Evolutionary conservation across 768 basidiomycete genomes (phyloP), one percentile per base, ranked within the genome.

Genomic region (Pleurotus djamor): DNA sequence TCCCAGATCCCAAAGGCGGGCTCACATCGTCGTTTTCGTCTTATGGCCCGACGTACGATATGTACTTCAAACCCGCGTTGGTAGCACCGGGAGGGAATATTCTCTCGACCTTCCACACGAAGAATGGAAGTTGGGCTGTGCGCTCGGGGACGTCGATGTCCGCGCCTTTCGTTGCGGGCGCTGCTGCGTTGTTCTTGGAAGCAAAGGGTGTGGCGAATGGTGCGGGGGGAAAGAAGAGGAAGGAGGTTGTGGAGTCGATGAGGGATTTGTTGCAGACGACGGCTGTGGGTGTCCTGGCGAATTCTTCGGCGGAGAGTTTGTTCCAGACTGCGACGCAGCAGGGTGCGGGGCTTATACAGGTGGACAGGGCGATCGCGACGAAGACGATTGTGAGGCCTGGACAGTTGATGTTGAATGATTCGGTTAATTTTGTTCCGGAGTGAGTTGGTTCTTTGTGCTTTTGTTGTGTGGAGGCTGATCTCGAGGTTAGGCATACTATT

Each of bases 371-470:
- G 0, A 73, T 88, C 50, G 76, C 80, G 52, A 72, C 80, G 2
- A 78, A 75, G 0, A 80, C 84, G 3, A 66, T 82, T 44, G 70
- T 89, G 21, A 77, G 79, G 5, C 85, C 85, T 4, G 76, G 79
- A 10, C 80, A 87, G 64, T 72, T 89, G n/a, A 63, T 83, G 38
- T 69, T 87, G 47, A 89, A 90, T 63, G 87, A 88, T 67, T 87
- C 87, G 3, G 77, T 80, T 7, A 74, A 85, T 65, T 82, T 83
- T 67, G 69, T 73, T 49, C 67, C 71, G 28, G 48, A 66, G 81
- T 82, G 65, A 59, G 79, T 71, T 21, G n/a, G n/a, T 70, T 44
- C 57, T 36, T 41, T 41, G 7, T 41, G 7, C 38, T 14, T n/a
- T n/a, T n/a, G 1, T 41, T 41, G 10, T 41, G 9, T n/a, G 38